Conservation (phyloP, 2,329 filamentous ascomycete species). For the Phialophora macrospora region DNA sequence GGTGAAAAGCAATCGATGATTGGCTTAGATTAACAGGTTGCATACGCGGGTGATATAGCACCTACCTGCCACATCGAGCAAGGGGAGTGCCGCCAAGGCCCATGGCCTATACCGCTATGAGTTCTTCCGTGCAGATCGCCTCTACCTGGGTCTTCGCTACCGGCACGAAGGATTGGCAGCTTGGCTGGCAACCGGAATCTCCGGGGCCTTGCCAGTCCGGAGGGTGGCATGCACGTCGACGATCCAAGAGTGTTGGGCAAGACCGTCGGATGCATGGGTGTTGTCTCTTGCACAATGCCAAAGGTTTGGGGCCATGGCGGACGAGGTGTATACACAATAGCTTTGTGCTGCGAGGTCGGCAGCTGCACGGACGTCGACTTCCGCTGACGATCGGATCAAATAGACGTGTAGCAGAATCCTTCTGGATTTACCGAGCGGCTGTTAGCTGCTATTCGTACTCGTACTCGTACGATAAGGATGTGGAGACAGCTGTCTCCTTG, state of each 20-base stretch:
- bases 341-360: not conserved
- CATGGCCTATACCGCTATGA: not conserved
- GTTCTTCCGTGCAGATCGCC: constrained; percentile 2
- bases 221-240: not conserved
- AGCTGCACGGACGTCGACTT: not conserved
- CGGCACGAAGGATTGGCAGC: not conserved
- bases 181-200: too few relatives aligned
- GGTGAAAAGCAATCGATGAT: constrained; percentile 6
- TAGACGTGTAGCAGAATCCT: not conserved
- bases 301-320: too few relatives aligned
- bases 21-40: constrained; percentile 30
- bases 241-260: not conserved
- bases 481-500: not conserved
- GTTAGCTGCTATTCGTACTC: not conserved
- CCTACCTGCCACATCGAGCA: constrained; percentile 11
- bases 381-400: not conserved
- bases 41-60: not conserved
- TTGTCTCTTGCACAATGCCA: not conserved
- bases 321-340: not conserved
- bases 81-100: not conserved
- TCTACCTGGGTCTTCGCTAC: not conserved
- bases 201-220: not conserved
- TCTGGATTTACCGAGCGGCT: constrained; percentile 1
- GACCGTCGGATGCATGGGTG: not conserved
- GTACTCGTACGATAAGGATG: constrained; percentile 1